A percentile compares a stretch with the other conserved stretches of the same genome.
Evolutionary conservation across 2,329 filamentous ascomycete species (phyloP).

Genomic region (Xylariomycetidae sp.): DNA sequence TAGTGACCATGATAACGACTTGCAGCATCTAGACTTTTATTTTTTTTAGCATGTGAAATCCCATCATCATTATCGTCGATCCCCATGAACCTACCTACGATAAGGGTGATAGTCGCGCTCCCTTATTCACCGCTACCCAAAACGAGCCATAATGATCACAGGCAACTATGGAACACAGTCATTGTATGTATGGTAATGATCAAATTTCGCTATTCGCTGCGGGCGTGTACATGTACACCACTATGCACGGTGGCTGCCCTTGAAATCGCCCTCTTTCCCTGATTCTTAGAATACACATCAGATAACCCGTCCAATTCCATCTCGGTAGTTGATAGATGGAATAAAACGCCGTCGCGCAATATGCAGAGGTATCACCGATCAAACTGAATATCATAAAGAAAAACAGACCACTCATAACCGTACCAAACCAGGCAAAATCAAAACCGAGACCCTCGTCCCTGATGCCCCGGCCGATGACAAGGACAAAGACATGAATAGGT

Average conservation of each 20-base stretch:
- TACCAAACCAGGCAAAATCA: slow-evolving; percentile 7
- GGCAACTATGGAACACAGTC: not conserved
- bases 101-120: too few relatives aligned
- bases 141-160: too few relatives aligned
- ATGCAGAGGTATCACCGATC: slow-evolving; percentile 24
- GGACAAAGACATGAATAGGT: slow-evolving; percentile 13
- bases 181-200: not conserved
- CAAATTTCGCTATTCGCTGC: not conserved
- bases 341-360: slow-evolving; percentile 21
- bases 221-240: not conserved
- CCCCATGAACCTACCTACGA: too few relatives aligned
- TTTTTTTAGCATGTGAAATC: slow-evolving; percentile 2
- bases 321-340: slow-evolving; percentile 5
- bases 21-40: too few relatives aligned
- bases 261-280: not conserved
- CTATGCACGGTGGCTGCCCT: not conserved
- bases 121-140: too few relatives aligned
- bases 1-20: too few relatives aligned
- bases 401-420: not conserved
- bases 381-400: slow-evolving; percentile 6
- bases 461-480: slow-evolving; percentile 8
- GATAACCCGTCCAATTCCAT: slow-evolving; percentile 9
- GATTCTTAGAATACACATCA: slow-evolving; percentile 3
- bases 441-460: too few relatives aligned
- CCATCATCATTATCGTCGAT: slow-evolving; percentile 1